These are phyloP conservation scores for Nakaseomyces delphensis DNA, from an alignment of 1,139 yeast genomes.

Conservation along the genomic window DNA sequence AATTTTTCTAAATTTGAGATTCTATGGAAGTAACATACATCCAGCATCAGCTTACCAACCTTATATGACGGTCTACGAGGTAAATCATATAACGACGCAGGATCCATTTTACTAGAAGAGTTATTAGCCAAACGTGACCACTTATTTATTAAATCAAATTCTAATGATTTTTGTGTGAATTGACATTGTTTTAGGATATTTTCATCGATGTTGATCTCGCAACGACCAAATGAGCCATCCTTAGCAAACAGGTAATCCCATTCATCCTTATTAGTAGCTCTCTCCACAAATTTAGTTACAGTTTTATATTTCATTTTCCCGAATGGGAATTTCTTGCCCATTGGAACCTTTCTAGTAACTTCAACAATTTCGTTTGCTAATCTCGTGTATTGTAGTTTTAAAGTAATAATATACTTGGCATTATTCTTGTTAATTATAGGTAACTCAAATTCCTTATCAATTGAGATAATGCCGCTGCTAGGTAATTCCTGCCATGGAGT, in stretches of 20 bases:
- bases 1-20: conserved; percentile 46
- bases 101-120: conserved; percentile 30
- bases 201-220: conserved; percentile 56
- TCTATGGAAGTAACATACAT: conserved; percentile 65
- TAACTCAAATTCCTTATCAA: conserved; percentile 81
- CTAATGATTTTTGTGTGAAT: conserved; percentile 34
- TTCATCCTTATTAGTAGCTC: conserved; percentile 42
- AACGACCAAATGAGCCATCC: conserved; percentile 84
- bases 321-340: conserved; percentile 26
- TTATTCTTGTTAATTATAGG: conserved; percentile 34
- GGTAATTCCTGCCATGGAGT: conserved; percentile 55
- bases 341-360: conserved; percentile 44
- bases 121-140: conserved; percentile 50
- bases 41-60: conserved; percentile 60
- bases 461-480: conserved; percentile 34
- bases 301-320: conserved; percentile 34
- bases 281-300: conserved; percentile 46
- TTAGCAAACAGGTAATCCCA: conserved; percentile 56
- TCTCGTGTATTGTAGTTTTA: conserved; percentile 55
- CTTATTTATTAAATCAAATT: conserved; percentile 64
- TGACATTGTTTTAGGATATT: conserved; percentile 12
- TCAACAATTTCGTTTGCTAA: conserved; percentile 48
- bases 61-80: conserved; percentile 45
- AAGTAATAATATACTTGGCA: conserved; percentile 57
- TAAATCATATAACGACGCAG: conserved; percentile 13